These are phyloP conservation scores for Paracoccidioides lutzii DNA, from an alignment of 2,329 filamentous ascomycete genomes.

Conservation along the genomic window DNA sequence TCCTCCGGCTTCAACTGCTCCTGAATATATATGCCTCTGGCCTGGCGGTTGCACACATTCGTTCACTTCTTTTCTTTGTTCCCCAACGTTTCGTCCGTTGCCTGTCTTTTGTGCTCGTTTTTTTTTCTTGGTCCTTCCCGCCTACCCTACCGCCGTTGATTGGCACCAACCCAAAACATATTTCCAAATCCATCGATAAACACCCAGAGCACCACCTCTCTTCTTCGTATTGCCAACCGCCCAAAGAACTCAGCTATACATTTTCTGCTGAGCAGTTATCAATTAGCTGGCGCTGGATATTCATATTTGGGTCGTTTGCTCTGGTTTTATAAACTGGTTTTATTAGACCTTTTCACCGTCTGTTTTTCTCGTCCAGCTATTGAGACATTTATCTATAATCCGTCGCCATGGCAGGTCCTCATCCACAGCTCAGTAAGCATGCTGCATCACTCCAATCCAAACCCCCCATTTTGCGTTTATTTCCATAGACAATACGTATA, in stretches of 20 bases:
- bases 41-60: neutral
- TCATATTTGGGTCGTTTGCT: no score
- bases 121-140: constrained; percentile 5
- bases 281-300: neutral
- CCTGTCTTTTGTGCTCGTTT: neutral
- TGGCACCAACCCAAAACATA: constrained; percentile 13
- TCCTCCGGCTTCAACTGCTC: neutral
- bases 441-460: neutral
- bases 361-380: no score
- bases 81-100: neutral
- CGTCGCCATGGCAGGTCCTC: neutral
- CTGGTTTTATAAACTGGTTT: neutral
- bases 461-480: neutral
- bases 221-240: neutral
- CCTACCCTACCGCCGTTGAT: constrained; percentile 4
- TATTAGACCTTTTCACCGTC: neutral
- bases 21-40: neutral
- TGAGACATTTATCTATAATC: neutral
- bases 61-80: neutral
- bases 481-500: neutral
- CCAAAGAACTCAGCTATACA: neutral
- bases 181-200: constrained; percentile 6
- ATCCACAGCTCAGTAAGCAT: neutral
- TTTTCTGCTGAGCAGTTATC: neutral
- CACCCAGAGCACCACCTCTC: constrained; percentile 7